Evolutionary conservation across 768 basidiomycete species (phyloP).

Genomic region (Exidia glandulosa): DNA sequence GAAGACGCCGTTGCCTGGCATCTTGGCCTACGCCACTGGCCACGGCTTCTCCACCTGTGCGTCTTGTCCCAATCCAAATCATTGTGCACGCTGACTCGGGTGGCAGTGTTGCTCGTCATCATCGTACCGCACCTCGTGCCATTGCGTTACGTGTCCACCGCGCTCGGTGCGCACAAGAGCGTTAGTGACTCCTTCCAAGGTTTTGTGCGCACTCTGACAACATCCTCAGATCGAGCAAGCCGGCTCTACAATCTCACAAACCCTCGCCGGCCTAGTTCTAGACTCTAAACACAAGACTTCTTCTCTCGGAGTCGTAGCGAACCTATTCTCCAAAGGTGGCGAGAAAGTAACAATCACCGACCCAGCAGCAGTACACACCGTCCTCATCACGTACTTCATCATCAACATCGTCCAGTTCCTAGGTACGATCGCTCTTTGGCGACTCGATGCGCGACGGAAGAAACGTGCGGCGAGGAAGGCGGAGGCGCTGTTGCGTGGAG

Average conservation of each 20-base stretch:
- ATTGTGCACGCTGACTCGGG: background rate
- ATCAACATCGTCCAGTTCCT: constrained; percentile 47
- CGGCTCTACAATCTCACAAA: constrained; percentile 62
- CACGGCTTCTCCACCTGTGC: constrained; percentile 64
- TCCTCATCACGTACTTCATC: constrained; percentile 45
- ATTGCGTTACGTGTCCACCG: constrained; percentile 63
- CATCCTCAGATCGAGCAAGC: constrained; percentile 55
- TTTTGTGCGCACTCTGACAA: background rate
- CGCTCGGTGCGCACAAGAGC: constrained; percentile 67
- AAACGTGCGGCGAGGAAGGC: background rate
- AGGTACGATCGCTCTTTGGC: constrained; percentile 37
- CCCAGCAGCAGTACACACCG: constrained; percentile 33
- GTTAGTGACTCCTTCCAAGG: constrained; percentile 29
- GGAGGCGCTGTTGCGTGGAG: background rate
- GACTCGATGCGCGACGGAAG: constrained; percentile 29
- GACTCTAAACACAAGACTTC: constrained; percentile 30
- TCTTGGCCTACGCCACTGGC: constrained; percentile 51
- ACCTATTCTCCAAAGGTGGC: background rate
- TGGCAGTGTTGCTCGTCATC: constrained; percentile 59
- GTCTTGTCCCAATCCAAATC: constrained; percentile 11
- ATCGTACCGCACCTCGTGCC: constrained; percentile 65
- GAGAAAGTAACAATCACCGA: constrained; percentile 2
- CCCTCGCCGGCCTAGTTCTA: constrained; percentile 56
- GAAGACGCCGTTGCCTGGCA: constrained; percentile 45
- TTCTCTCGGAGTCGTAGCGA: constrained; percentile 7